Percentiles rank a stretch among this genome's conserved stretches.
Evolutionary conservation across 1,284 basidiomycete genomes (phyloP).

Genomic region (Exobasidium rhododendri): DNA sequence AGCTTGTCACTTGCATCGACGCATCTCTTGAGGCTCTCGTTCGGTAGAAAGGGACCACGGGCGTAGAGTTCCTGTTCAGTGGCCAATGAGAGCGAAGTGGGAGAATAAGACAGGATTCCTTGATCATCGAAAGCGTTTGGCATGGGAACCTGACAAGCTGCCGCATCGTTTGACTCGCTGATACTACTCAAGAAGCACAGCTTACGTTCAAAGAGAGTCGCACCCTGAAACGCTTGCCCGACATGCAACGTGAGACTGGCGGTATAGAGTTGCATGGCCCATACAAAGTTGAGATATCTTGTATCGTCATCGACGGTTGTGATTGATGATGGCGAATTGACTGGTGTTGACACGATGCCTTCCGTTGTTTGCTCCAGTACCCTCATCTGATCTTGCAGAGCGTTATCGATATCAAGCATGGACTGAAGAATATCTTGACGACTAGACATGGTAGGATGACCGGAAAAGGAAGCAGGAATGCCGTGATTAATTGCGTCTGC

Average conservation of each 20-base stretch:
- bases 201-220: constrained; percentile 46
- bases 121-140: constrained; percentile 21
- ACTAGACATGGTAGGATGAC: constrained; percentile 28
- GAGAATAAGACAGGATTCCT: neutral
- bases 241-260: constrained; percentile 46
- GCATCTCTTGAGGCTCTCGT: constrained; percentile 37
- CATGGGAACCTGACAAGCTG: constrained; percentile 41
- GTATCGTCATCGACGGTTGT: constrained; percentile 39
- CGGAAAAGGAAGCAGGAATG: constrained; percentile 25
- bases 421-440: constrained; percentile 39
- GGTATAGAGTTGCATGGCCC: constrained; percentile 47
- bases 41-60: constrained; percentile 41
- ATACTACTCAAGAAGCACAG: constrained; percentile 49
- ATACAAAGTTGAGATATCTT: constrained; percentile 32
- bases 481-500: constrained; percentile 12
- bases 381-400: constrained; percentile 43
- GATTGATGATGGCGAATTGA: constrained; percentile 14
- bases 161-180: constrained; percentile 32
- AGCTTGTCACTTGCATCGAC: constrained; percentile 43
- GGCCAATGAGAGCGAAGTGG: neutral
- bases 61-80: constrained; percentile 36
- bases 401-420: constrained; percentile 42
- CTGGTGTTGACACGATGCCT: constrained; percentile 3
- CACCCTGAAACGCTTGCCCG: constrained; percentile 48
- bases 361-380: constrained; percentile 19